Percentiles rank a stretch among this genome's conserved stretches.
Conservation (phyloP, 2,329 filamentous ascomycete genomes). For the Xylaria sp. region DNA sequence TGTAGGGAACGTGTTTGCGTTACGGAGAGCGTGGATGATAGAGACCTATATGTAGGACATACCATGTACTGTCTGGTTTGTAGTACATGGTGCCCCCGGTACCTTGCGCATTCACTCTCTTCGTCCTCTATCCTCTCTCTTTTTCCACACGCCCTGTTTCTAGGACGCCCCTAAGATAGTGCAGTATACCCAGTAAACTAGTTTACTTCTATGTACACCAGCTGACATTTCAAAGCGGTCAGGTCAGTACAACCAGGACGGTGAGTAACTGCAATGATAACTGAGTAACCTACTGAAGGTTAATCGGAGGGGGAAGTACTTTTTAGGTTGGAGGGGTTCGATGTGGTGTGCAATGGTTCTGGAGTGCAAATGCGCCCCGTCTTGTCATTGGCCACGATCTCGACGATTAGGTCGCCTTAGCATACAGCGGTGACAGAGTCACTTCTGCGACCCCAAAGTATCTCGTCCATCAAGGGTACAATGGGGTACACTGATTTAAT, state of each 20-base stretch:
- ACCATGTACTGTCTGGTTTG: neutral
- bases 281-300: neutral
- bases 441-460: conserved; percentile 42
- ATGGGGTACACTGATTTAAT: conserved; percentile 38
- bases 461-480: conserved; percentile 38
- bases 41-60: neutral
- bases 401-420: neutral
- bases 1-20: neutral
- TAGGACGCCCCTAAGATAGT: neutral
- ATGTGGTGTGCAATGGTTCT: neutral
- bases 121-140: neutral
- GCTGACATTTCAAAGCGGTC: neutral
- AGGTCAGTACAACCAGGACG: neutral
- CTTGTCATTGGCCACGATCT: conserved; percentile 2
- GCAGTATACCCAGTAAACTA: neutral
- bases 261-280: neutral
- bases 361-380: neutral
- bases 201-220: no score
- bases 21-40: neutral
- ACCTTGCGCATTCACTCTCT: neutral
- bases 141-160: neutral
- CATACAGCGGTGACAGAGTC: conserved; percentile 34
- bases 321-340: neutral
- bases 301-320: neutral
- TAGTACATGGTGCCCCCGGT: neutral